Base-by-base conservation (phyloP, 805 yeast genomes). In the Naumovozyma castellii region DNA sequence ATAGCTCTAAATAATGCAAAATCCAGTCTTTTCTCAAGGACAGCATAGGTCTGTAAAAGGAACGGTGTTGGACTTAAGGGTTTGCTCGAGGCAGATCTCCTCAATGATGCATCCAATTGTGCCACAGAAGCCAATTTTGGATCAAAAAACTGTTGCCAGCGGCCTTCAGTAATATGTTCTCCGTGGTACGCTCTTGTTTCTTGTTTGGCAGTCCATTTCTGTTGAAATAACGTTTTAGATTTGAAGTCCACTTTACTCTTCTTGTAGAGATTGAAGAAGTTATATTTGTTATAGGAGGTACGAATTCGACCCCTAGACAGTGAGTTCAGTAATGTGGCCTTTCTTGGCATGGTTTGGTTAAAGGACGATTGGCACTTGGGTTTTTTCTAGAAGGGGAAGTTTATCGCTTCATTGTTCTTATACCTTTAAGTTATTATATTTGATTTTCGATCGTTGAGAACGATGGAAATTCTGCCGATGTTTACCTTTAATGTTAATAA, bases 121-220 rank as follows among this genome's bases (percentile, higher is more conserved):
- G 94, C 92, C 32, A 86, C 95, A 20, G 94, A 84, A 43, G 82
- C 79, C 49, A 87, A 68, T 43, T 80, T 78, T 35, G 71, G 68
- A 39, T 77, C 67, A 65, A 90, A 88, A 37, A 73, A 61, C 6
- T 76, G 65, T 56, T 82, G 81, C 80, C 87, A 84, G 57, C 88
- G 76, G 15, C 75, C 67, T 60, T 92, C 98, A 1, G 90, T 83
- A 41, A 90, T 61, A 59, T 82, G 85, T 56, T 92, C 97, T 51
- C 98, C 98, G 60, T 90, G 98, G 61, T 90, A 90, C 1, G 90
- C 81, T 65, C 98, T 76, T 5, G 97, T 80, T 57, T 88, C 96
- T 57, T 78, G 81, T 62, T 92, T 90, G 38, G 96, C 80, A 5
- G 72, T 65, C 90, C 95, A 92, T 64, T 87, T 86, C 62, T 90